Evolutionary conservation across 805 yeast species (phyloP), one percentile per base, ranked within the genome.

Genomic region (Dipodascopsis uninucleata): DNA sequence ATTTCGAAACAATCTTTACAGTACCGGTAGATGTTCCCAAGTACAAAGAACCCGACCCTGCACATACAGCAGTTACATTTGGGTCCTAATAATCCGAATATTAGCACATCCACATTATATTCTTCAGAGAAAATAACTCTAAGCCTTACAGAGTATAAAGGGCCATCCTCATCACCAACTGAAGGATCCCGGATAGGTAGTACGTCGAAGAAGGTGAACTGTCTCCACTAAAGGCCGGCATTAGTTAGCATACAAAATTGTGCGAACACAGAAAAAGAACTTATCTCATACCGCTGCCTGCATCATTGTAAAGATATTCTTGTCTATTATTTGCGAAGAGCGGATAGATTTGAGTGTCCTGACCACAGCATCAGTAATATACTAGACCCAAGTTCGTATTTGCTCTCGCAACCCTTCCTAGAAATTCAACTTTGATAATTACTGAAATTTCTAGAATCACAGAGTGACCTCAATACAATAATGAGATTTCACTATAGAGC

Each of bases 101-200:
- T 20, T 18, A 41, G 39, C 37, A 10, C 42, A 24, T 8, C 16
- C 16, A 12, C n/a, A 20, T 2, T 22, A 24, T 18, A 12, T 8
- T 22, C 23, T n/a, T 10, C n/a, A 3, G 5, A 36, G 21, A 12
- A 16, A n/a, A 25, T 14, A 14, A 25, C 31, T 17, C 9, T 22
- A 17, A n/a, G 10, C 37, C 56, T 28, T 45, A 57, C 63, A 1
- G 96, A 85, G 63, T 82, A 89, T 21, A 89, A 68, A 0, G 85
- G 82, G 4, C 72, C 68, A 3, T 70, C 71, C 0, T 82, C 70
- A 12, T 41, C 47, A 5, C 81, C 81, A 45, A 76, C 72, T 47
- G 76, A 69, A 4, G 97, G 97, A 60, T 93, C 98, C 49, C 80
- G 68, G 16, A 93, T 82, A 4, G 96, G 96, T 0, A 80, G 73